phyloP scores from a whole-genome alignment of 306 rosid species.

The Fagus sylvatica region DNA sequence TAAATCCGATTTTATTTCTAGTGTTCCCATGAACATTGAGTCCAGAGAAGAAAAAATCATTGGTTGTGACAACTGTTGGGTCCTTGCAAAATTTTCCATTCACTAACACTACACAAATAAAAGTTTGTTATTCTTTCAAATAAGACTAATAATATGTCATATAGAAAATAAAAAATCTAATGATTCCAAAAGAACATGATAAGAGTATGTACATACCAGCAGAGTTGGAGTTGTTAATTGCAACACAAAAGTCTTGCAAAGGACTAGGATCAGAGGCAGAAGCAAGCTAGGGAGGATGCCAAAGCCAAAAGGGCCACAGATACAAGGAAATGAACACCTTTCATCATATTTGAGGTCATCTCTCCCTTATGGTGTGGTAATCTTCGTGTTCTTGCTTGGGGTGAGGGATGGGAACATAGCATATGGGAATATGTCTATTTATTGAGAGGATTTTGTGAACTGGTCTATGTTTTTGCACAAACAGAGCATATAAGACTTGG shows the following conservation, averaged over 20 bases:
- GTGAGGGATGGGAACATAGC: background rate
- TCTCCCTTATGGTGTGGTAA: background rate
- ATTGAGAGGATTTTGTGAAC: background rate
- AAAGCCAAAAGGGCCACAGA: background rate
- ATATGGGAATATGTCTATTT: background rate
- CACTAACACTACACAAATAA: no score
- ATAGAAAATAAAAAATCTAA: background rate
- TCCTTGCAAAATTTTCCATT: no score
- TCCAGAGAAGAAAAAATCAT: no score
- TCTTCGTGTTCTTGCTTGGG: background rate
- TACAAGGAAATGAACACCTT: no score
- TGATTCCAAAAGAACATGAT: background rate
- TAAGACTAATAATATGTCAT: no score
- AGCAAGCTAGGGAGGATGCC: background rate
- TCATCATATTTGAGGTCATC: background rate
- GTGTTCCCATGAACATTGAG: no score
- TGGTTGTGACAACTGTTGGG: no score
- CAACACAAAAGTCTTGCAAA: background rate
- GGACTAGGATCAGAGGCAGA: background rate
- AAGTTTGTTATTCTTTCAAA: no score
- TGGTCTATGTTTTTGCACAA: no score
- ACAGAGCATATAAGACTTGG: no score
- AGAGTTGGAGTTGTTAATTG: background rate
- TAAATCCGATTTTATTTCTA: no score
- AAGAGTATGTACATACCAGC: background rate